A percentile compares a stretch with the other conserved stretches of the same genome.
These are phyloP conservation scores for Dactylellina drechsleri DNA, from an alignment of 2,329 filamentous ascomycete genomes.

Conservation along the genomic window DNA sequence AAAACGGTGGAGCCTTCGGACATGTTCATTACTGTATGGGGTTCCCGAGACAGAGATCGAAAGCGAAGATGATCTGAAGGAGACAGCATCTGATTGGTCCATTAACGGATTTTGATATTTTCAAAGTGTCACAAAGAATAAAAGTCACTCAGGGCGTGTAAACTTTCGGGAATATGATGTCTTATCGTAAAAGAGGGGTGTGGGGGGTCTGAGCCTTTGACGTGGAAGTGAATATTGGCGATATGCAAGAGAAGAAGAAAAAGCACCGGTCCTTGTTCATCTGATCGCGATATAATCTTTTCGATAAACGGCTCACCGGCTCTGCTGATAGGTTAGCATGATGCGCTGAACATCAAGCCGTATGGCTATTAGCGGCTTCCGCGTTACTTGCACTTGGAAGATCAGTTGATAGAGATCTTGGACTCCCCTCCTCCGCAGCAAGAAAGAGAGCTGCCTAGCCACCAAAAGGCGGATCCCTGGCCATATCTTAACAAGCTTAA, in stretches of 20 bases:
- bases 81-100: constrained; percentile 30
- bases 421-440: constrained; percentile 10
- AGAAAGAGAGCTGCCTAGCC: constrained; percentile 52
- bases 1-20: constrained; percentile 22
- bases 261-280: constrained; percentile 24
- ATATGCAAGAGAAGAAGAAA: constrained; percentile 27
- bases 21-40: constrained; percentile 45
- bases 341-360: constrained; percentile 17
- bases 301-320: constrained; percentile 43
- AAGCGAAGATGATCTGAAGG: constrained; percentile 30
- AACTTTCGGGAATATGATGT: constrained; percentile 5
- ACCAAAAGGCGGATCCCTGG: constrained; percentile 38
- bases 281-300: constrained; percentile 42
- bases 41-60: constrained; percentile 53
- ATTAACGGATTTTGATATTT: not conserved
- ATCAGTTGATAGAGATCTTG: constrained; percentile 43
- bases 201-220: constrained; percentile 18
- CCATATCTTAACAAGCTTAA: constrained; percentile 53
- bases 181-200: constrained; percentile 32
- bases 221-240: constrained; percentile 10
- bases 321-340: constrained; percentile 33
- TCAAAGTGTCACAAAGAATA: constrained; percentile 42
- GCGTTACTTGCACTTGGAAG: constrained; percentile 25
- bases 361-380: constrained; percentile 54
- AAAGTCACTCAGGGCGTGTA: constrained; percentile 19